A percentile compares a stretch with the other conserved stretches of the same genome.
These are phyloP conservation scores for Hypsizygus marmoreus DNA, from an alignment of 768 basidiomycete genomes.

Conservation along the genomic window DNA sequence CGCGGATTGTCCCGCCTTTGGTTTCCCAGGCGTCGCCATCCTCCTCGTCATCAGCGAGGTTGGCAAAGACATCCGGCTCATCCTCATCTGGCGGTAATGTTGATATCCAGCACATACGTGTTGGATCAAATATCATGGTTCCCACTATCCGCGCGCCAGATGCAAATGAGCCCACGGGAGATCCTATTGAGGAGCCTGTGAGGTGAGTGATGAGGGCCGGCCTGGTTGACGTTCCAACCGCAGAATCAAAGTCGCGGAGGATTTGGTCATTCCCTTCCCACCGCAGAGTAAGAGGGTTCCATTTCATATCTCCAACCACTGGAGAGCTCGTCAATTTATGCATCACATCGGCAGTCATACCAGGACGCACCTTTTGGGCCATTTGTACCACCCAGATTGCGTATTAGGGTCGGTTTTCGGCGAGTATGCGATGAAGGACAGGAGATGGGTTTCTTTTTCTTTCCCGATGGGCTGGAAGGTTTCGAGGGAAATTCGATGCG, in stretches of 20 bases:
- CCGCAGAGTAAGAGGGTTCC: slow-evolving; percentile 86
- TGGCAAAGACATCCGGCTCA: slow-evolving; percentile 94
- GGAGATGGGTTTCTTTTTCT: slow-evolving; percentile 52
- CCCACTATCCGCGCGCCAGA: slow-evolving; percentile 89
- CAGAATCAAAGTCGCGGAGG: slow-evolving; percentile 88
- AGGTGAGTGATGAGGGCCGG: slow-evolving; percentile 96
- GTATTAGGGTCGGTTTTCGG: slow-evolving; percentile 86
- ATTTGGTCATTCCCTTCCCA: slow-evolving; percentile 98
- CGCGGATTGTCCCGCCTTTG: slow-evolving; percentile 80
- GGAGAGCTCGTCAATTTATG: slow-evolving; percentile 18
- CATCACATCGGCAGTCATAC: slow-evolving; percentile 1
- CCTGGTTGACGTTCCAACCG: slow-evolving; percentile 78
- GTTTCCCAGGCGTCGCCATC: slow-evolving; percentile 71
- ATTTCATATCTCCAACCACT: slow-evolving; percentile 97
- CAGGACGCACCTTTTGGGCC: slow-evolving; percentile 69
- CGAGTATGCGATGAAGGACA: slow-evolving; percentile 51
- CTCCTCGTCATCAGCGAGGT: slow-evolving; percentile 89
- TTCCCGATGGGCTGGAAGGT: slow-evolving; percentile 29
- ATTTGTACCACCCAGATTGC: slow-evolving; percentile 69
- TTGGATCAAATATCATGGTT: slow-evolving; percentile 97
- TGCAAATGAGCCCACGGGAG: slow-evolving; percentile 72
- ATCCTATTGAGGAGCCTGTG: slow-evolving; percentile 84
- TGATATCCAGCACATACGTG: slow-evolving; percentile 94
- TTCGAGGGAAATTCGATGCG: slow-evolving; percentile 55
- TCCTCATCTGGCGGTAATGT: slow-evolving; percentile 84